These are phyloP conservation scores for Hericium rajendrae DNA, from an alignment of 768 basidiomycete genomes.

Conservation along the genomic window DNA sequence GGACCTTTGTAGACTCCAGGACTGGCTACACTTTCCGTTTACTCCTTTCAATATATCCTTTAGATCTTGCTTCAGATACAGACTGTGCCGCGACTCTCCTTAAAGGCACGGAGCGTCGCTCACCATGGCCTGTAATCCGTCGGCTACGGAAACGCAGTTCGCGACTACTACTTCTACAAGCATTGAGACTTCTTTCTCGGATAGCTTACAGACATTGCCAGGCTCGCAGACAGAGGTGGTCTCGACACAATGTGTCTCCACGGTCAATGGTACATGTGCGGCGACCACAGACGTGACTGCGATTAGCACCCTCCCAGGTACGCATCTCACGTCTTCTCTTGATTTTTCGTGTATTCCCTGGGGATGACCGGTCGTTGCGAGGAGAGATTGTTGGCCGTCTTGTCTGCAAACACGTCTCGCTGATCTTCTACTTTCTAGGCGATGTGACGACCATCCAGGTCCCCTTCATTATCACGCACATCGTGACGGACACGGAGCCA, in stretches of 20 bases:
- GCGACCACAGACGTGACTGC: not conserved
- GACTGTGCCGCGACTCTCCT: not conserved
- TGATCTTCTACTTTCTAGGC: conserved; percentile 2
- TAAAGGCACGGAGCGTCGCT: not conserved
- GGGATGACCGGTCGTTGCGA: not conserved
- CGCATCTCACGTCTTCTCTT: not conserved
- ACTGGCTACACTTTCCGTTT: not conserved
- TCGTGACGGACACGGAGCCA: conserved; percentile 6
- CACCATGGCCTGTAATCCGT: conserved; percentile 8
- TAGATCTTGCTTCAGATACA: not conserved
- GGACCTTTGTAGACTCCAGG: not conserved
- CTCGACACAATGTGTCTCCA: conserved; percentile 3
- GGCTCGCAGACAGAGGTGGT: conserved; percentile 1
- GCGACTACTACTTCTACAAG: conserved; percentile 7
- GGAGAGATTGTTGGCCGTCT: not conserved
- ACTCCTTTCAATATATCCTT: not conserved
- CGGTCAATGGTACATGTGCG: not conserved
- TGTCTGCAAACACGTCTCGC: not conserved
- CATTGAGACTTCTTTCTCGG: conserved; percentile 5
- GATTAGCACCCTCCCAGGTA: conserved; percentile 4
- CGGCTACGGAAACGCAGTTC: conserved; percentile 9
- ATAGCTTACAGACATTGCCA: conserved; percentile 4
- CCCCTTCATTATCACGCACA: conserved; percentile 6
- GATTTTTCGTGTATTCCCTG: not conserved
- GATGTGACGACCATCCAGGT: conserved; percentile 6